Evolutionary conservation across 2,329 filamentous ascomycete species (phyloP), one percentile per base, ranked within the genome.

Genomic region (Arthrocladium fulminans): DNA sequence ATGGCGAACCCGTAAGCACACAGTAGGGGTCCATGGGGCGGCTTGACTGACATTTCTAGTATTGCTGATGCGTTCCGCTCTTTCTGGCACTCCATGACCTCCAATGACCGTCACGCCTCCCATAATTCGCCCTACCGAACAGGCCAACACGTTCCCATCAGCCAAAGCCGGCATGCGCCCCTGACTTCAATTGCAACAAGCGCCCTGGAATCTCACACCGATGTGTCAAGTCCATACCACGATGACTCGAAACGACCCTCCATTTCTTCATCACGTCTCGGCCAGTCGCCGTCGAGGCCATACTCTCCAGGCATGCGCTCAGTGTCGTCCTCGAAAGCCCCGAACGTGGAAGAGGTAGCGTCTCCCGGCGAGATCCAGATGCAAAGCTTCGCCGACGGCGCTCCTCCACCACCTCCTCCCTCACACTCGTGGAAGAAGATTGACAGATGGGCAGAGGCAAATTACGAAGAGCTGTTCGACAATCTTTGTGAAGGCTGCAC

Each of bases 61-160:
- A 52, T 59, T 25, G 40, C 53, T 24, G 50, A 54, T 44, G 80
- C 84, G 68, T 85, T 92, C 69, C 85, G 85, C 69, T 86, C 85
- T 54, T 90, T 98, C 72, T 98, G 92, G 92, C 92, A 97, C 75
- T 81, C 85, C 59, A 92, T 85, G 77, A 84, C 80, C 65, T 83
- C 80, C 55, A 77, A 82, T 61, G 76, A 81, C 72, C 94, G 92
- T 54, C 81, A 98, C 73, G 94, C 92, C 55, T 84, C 82, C 53
- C 86, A 84, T 74, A 87, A 98, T 70, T 94, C 90, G 51, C 89
- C 92, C 44, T 94, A 94, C 70, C 83, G 89, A 64, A 87, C 86
- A 52, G 88, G 89, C 55, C 82, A 85, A 64, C 90, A 96, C 69
- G 86, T 95, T 52, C 88, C 89, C 53, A 79, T 97, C 52, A 82